Base-by-base conservation (phyloP, 2,329 filamentous ascomycete species). In the Trichoderma hamatum region DNA sequence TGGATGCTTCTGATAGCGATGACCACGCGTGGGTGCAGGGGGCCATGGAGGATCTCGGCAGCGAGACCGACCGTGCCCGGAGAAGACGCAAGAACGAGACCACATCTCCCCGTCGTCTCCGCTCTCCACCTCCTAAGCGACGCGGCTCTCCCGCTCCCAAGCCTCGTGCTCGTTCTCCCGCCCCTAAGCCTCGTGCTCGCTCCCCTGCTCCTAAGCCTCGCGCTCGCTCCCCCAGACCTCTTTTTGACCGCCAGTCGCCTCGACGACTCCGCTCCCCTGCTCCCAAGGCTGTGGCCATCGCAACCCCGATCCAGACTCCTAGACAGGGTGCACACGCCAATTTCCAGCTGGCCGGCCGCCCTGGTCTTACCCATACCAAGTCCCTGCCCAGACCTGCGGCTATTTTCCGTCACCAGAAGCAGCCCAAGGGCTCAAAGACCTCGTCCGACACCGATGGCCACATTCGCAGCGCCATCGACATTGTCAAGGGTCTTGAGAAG, bases 401-500 rank as follows among this genome's bases (percentile, higher is more conserved):
- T 73, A 86, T 91, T 71, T 92, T 92, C 78, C 88, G 84, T 43
- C 83, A 85, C 56, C 78, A 83, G 74, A 81, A 84, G 74, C 80
- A 84, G 71, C 75, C 77, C 72, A 80, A 83, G 64, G 75, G 81
- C 65, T 72, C 75, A 69, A 80, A 82, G 69, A 70, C 72, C 19
- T 69, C 72, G 9, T 71, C 75, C 36, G 74, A 77, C 6, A 76
- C 77, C 60, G 86, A 90, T 62, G 82, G 88, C 52, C 93, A 96
- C 72, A 87, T 93, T 11, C 92, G 96, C 71, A 93, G 94, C n/a
- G 94, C 96, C 43, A 96, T 99, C 73, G 96, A 98, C 80, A 99
- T 97, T 71, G 92, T 97, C 80, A 97, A 97, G 79, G 96, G 96
- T 10, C 87, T 99, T 1, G 96, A 99, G 82, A 91, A 92, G 80